These are phyloP conservation scores for Lentinula edodes DNA, from an alignment of 768 basidiomycete genomes.

Conservation along the genomic window DNA sequence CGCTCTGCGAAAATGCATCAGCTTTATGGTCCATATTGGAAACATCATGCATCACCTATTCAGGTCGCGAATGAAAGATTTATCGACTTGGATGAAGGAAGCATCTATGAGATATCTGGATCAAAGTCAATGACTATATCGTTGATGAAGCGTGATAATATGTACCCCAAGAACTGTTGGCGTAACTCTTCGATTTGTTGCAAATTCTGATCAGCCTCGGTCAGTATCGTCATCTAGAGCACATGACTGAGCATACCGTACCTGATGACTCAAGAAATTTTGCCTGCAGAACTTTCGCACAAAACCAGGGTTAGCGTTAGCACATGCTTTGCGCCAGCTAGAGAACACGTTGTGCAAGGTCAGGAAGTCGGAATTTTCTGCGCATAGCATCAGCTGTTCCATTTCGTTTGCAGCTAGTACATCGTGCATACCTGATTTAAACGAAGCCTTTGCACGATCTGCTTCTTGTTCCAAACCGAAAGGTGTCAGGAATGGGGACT, in stretches of 20 bases:
- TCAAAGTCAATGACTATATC: constrained; percentile 15
- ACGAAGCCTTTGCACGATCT: constrained; percentile 73
- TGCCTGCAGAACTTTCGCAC: constrained; percentile 74
- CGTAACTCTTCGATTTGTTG: constrained; percentile 96
- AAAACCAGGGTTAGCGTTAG: constrained; percentile 40
- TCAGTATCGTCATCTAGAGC: background rate
- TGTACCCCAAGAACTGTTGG: constrained; percentile 76
- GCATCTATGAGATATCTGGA: constrained; percentile 84
- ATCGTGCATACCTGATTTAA: constrained; percentile 54
- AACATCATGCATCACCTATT: constrained; percentile 41
- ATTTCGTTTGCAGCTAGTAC: background rate
- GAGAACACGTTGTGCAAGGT: constrained; percentile 89
- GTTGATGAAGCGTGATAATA: constrained; percentile 7
- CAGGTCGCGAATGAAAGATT: constrained; percentile 61
- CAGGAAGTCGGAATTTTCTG: constrained; percentile 93
- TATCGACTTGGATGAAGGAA: constrained; percentile 69
- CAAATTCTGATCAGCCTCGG: constrained; percentile 53
- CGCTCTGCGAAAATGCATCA: constrained; percentile 37
- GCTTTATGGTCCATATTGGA: constrained; percentile 1
- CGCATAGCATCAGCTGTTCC: constrained; percentile 3
- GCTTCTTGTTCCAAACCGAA: constrained; percentile 86
- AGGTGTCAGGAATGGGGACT: constrained; percentile 88
- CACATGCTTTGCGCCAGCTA: constrained; percentile 76
- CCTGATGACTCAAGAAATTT: constrained; percentile 83
- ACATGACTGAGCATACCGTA: constrained; percentile 21